Evolutionary conservation across 108 stramenopile genomes (phyloP), one percentile per base, ranked within the genome.

Genomic region (Cyclotella atomus): DNA sequence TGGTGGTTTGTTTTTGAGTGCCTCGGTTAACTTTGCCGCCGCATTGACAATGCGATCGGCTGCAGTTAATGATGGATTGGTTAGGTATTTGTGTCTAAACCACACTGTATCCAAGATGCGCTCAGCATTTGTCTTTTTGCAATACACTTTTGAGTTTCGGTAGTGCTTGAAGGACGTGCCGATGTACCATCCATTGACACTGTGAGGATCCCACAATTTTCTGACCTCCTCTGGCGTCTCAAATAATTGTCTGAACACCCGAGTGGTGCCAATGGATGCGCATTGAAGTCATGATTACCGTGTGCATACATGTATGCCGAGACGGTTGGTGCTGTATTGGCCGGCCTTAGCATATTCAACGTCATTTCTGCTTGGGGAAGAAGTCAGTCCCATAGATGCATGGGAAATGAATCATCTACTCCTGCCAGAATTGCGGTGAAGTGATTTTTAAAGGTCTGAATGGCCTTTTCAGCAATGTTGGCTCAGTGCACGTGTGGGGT

Each of bases 361-460:
- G 85, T 83, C 15, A 75, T 30, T 15, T 15, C 15, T 12, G 73
- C 54, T 59, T 87, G 86, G 43, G 74, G 76, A 14, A 87, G 38
- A 19, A 84, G 71, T 17, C 45, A 14, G 50, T 69, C 66, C 83
- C 76, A 84, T 30, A 55, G 34, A 43, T 66, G 63, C 17, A 79
- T 21, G 19, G 80, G 83, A 32, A 70, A 59, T 15, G 41, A 59
- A 6, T 23, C 55, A 20, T 35, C 59, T 17, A 60, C 34, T 20
- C 59, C 59, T 38, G 59, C 59, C 2, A 60, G n/a, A 2, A 70
- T n/a, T 2, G 70, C 0, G n/a, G 73, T 70, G 53, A 82, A 75
- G 44, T 85, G 81, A 12, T 41, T 41, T 12, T 41, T 41, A 12
- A 12, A 7, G 9, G 38, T 41, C 12, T 41, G 38, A 41, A 41